Conservation (phyloP, 2,329 filamentous ascomycete species). For the Fusarium odoratissimum region DNA sequence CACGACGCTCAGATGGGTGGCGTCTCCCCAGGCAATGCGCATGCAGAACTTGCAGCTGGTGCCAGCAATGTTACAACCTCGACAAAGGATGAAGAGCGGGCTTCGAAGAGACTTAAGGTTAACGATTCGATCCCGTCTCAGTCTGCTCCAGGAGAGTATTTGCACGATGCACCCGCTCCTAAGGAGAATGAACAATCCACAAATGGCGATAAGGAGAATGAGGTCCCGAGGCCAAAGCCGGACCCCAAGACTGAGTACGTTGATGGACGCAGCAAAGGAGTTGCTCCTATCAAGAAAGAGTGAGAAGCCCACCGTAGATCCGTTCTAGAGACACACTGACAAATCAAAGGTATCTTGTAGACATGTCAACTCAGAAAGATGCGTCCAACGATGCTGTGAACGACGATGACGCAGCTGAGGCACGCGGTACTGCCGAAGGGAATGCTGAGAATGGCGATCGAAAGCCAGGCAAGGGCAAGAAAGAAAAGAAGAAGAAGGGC, state of each 20-base stretch:
- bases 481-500: conserved; percentile 62
- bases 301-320: conserved; percentile 53
- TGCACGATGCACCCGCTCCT: conserved; percentile 33
- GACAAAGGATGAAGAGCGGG: conserved; percentile 51
- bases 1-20: conserved; percentile 39
- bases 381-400: conserved; percentile 43
- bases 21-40: conserved; percentile 32
- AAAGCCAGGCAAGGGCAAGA: conserved; percentile 55
- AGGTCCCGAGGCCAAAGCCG: conserved; percentile 13
- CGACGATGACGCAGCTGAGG: conserved; percentile 64
- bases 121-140: conserved; percentile 48
- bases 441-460: conserved; percentile 68
- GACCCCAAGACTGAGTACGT: conserved; percentile 31
- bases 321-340: neutral
- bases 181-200: conserved; percentile 28
- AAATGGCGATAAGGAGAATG: conserved; percentile 34
- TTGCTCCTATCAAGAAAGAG: conserved; percentile 80
- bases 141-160: conserved; percentile 29
- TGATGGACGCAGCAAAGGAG: conserved; percentile 60
- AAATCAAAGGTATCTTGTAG: conserved; percentile 56
- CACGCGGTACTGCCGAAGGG: conserved; percentile 48
- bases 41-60: conserved; percentile 23
- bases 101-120: conserved; percentile 70
- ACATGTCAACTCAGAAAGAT: conserved; percentile 46
- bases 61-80: conserved; percentile 22